Base-by-base conservation (phyloP, 257 asterid genomes). In the Ehretia macrophylla region DNA sequence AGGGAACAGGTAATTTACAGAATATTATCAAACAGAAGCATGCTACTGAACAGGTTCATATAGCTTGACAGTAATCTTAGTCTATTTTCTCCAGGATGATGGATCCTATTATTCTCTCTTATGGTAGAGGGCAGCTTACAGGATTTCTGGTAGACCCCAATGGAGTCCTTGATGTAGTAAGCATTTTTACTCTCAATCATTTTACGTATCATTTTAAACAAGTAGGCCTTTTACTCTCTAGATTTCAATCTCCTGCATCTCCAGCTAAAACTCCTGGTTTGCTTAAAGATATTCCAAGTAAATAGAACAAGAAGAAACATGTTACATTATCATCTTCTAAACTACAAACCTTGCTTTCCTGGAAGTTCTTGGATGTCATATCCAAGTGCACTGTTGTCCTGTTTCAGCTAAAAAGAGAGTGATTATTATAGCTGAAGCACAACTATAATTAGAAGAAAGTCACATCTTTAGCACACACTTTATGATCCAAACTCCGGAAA, bases 121-220 rank as follows among this genome's bases (percentile, higher is more conserved):
- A 93, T 11, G 99, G 99, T 14, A 93, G 89, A 75, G 97, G 99
- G 38, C 91, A 85, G 64, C 85, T 86, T 51, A 81, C 99, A 0
- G 99, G 96, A 47, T 93, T 93, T 72, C 95, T 85, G 8, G 96
- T 75, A 35, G 95, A 93, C 58, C 96, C 99, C 50, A 77, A 76
- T 51, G 99, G 95, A 67, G 96, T 89, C 49, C 87, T 89, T 66
- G 99, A 93, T 66, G 99, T 93, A 56, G 99, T 87, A 75, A 83
- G 95, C 78, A 58, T 48, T 48, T 56, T 12, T 45, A 14, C 50
- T 51, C 46, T 20, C 20, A 0, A 53, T 46, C 17, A 23, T 59
- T 35, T 12, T 46, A 16, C 1, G 35, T 27, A 27, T 6, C 35
- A 27, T 27, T 1, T 27, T 6, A 27, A 27, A 27, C 3, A 27